A percentile compares a stretch with the other conserved stretches of the same genome.
These are phyloP conservation scores for Colletotrichum horii DNA, from an alignment of 2,329 filamentous ascomycete genomes.

Conservation along the genomic window DNA sequence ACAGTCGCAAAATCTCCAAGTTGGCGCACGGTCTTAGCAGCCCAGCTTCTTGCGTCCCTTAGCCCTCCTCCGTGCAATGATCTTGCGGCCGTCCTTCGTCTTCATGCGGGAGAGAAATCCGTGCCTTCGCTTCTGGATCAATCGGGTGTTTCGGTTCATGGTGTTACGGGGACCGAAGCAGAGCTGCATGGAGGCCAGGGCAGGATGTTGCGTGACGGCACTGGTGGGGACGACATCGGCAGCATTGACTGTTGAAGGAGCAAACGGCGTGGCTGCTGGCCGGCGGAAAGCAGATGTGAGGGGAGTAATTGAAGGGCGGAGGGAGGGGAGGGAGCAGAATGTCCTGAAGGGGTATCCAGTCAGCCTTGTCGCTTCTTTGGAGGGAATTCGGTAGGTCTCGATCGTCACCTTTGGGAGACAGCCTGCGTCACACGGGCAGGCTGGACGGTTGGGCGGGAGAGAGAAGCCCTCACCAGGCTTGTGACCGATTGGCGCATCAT, in stretches of 20 bases:
- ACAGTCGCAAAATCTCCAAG: background rate
- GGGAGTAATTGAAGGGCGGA: slow-evolving; percentile 51
- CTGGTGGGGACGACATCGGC: slow-evolving; percentile 51
- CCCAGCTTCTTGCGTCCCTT: slow-evolving; percentile 56
- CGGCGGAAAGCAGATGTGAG: slow-evolving; percentile 35
- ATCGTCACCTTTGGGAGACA: background rate
- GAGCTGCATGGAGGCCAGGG: slow-evolving; percentile 55
- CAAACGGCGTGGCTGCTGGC: slow-evolving; percentile 34
- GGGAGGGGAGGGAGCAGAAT: slow-evolving; percentile 54
- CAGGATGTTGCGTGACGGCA: slow-evolving; percentile 58
- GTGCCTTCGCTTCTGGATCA: slow-evolving; percentile 64
- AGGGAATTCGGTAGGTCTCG: background rate
- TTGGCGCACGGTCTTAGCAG: background rate
- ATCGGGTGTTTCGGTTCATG: slow-evolving; percentile 57
- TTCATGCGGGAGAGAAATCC: slow-evolving; percentile 60
- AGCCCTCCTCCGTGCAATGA: slow-evolving; percentile 53
- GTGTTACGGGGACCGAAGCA: slow-evolving; percentile 65
- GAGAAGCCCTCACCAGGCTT: background rate
- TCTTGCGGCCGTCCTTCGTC: slow-evolving; percentile 57
- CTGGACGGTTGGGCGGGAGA: background rate
- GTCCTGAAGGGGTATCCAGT: slow-evolving; percentile 35
- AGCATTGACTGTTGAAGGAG: slow-evolving; percentile 28
- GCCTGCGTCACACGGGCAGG: background rate
- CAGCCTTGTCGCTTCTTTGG: background rate
- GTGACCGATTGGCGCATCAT: slow-evolving; percentile 22